These are phyloP conservation scores for Trametes meyenii DNA, from an alignment of 768 basidiomycete species.

Conservation along the genomic window DNA sequence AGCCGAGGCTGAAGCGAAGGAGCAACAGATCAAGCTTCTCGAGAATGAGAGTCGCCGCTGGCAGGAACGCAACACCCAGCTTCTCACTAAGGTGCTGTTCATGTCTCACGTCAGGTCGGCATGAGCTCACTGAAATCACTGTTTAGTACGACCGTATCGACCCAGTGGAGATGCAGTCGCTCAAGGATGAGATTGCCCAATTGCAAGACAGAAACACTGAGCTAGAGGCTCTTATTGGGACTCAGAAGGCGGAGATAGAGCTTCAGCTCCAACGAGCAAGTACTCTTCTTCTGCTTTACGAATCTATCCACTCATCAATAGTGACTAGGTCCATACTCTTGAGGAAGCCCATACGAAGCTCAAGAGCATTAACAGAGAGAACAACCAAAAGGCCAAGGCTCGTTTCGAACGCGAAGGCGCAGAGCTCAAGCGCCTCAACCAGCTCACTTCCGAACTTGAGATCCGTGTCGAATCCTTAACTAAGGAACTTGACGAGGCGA, in stretches of 20 bases:
- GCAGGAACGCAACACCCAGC: slow-evolving; percentile 82
- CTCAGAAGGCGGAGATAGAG: slow-evolving; percentile 13
- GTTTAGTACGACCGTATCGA: slow-evolving; percentile 84
- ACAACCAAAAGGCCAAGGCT: slow-evolving; percentile 30
- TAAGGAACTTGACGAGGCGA: slow-evolving; percentile 36
- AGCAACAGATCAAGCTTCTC: slow-evolving; percentile 65
- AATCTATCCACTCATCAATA: neutral
- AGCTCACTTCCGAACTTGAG: slow-evolving; percentile 26
- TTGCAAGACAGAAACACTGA: slow-evolving; percentile 36
- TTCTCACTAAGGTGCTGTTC: slow-evolving; percentile 70
- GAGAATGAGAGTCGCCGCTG: slow-evolving; percentile 79
- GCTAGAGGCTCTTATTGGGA: slow-evolving; percentile 18
- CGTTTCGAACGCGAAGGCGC: slow-evolving; percentile 20
- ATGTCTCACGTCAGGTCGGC: neutral
- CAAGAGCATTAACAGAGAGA: slow-evolving; percentile 28
- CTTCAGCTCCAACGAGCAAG: slow-evolving; percentile 28
- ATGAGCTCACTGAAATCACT: neutral
- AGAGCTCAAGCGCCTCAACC: slow-evolving; percentile 25
- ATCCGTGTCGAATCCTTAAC: slow-evolving; percentile 27
- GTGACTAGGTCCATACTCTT: slow-evolving; percentile 10
- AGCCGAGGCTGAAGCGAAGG: slow-evolving; percentile 76
- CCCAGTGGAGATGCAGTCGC: slow-evolving; percentile 77
- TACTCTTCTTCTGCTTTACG: neutral
- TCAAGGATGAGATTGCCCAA: slow-evolving; percentile 71
- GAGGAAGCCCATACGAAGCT: slow-evolving; percentile 19